Conservation (phyloP, 2,329 filamentous ascomycete genomes). For the Beauveria scarabaeidicola region DNA sequence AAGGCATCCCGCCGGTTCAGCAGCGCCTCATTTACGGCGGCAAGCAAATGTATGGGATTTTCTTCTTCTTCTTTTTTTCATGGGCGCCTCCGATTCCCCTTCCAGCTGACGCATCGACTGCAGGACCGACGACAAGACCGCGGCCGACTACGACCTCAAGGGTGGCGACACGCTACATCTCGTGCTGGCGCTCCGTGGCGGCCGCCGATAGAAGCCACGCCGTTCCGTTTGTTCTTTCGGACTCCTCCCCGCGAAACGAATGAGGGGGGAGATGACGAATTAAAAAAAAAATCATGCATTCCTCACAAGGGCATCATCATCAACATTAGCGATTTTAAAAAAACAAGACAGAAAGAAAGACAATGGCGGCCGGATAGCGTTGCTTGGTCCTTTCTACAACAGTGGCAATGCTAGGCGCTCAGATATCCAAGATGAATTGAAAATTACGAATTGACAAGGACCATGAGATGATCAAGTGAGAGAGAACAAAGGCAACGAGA, state of each 20-base stretch:
- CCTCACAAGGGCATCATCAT: background rate
- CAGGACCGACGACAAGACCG: conserved; percentile 93
- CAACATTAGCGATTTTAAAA: background rate
- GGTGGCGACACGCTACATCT: conserved; percentile 91
- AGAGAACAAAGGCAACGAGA: background rate
- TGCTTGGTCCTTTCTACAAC: background rate
- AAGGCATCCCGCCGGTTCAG: conserved; percentile 94
- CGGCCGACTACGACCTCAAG: conserved; percentile 80
- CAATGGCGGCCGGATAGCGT: background rate
- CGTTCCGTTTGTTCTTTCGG: background rate
- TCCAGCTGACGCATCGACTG: background rate
- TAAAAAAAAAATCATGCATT: background rate
- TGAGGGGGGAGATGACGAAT: background rate
- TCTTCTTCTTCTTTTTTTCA: background rate
- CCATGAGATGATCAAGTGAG: background rate
- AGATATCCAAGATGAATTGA: background rate
- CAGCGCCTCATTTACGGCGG: conserved; percentile 93
- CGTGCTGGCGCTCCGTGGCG: conserved; percentile 87
- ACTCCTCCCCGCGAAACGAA: background rate
- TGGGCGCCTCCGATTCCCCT: background rate
- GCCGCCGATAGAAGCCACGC: conserved; percentile 27
- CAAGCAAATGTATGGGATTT: conserved; percentile 74
- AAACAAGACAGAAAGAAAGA: background rate
- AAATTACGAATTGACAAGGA: background rate
- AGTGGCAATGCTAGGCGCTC: background rate